A percentile compares a stretch with the other conserved stretches of the same genome.
Conservation (phyloP, 192 early-diverging fungal genomes). For the Podila epicladia region DNA sequence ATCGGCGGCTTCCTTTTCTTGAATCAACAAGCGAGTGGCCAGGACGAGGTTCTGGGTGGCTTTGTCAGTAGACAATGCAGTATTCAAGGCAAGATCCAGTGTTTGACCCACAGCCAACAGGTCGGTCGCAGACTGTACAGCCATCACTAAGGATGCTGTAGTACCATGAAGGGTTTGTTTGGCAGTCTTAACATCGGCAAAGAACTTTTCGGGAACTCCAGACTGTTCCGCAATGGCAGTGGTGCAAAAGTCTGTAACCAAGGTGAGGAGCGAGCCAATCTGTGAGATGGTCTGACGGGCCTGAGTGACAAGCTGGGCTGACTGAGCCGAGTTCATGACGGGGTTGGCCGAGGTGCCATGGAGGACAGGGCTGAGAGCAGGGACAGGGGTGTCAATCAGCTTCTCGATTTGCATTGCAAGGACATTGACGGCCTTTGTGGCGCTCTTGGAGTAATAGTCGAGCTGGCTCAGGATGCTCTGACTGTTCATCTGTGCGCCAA, state of each 20-base stretch:
- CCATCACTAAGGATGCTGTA: slow-evolving; percentile 68
- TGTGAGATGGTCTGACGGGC: slow-evolving; percentile 51
- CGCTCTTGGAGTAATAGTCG: slow-evolving; percentile 51
- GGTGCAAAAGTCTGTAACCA: slow-evolving; percentile 50
- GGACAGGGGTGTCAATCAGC: slow-evolving; percentile 24
- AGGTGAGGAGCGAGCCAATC: slow-evolving; percentile 47
- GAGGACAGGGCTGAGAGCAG: not conserved
- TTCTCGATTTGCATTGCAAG: slow-evolving; percentile 46
- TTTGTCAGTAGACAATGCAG: slow-evolving; percentile 15
- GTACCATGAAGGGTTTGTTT: slow-evolving; percentile 71
- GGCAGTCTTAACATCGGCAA: slow-evolving; percentile 62
- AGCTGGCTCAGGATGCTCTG: slow-evolving; percentile 47
- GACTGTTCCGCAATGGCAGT: slow-evolving; percentile 25
- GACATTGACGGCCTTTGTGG: slow-evolving; percentile 41
- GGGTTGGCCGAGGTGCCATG: slow-evolving; percentile 21
- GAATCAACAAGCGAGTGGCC: slow-evolving; percentile 32
- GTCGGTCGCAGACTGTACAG: slow-evolving; percentile 64
- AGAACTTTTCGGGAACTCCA: slow-evolving; percentile 46
- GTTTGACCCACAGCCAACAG: slow-evolving; percentile 56
- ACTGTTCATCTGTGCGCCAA: slow-evolving; percentile 39
- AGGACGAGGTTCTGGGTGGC: slow-evolving; percentile 27
- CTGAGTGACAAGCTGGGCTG: slow-evolving; percentile 50
- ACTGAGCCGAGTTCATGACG: slow-evolving; percentile 47
- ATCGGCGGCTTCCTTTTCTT: slow-evolving; percentile 39
- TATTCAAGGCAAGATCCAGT: slow-evolving; percentile 34